These are phyloP conservation scores for Oidiodendron maius DNA, from an alignment of 495 filamentous ascomycete genomes.

Conservation along the genomic window DNA sequence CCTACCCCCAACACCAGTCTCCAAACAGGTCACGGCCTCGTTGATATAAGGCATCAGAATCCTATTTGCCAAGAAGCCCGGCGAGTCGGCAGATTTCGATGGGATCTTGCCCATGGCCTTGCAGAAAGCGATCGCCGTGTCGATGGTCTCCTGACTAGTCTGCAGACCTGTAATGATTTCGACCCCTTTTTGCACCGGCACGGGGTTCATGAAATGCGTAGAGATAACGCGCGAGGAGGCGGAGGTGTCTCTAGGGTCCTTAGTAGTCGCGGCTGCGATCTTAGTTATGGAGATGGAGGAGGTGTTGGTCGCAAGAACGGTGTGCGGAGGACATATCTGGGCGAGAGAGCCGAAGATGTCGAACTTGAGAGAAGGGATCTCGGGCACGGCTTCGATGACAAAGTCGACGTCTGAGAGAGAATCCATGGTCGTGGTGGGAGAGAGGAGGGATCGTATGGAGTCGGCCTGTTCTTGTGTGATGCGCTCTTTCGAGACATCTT, in stretches of 20 bases:
- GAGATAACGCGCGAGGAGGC: constrained; percentile 84
- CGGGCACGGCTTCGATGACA: constrained; percentile 94
- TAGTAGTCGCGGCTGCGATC: constrained; percentile 79
- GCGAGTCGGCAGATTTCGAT: constrained; percentile 78
- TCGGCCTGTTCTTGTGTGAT: constrained; percentile 76
- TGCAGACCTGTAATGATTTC: constrained; percentile 95
- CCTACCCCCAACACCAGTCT: constrained; percentile 80
- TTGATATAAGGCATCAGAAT: constrained; percentile 99
- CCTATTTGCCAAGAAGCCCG: constrained; percentile 92
- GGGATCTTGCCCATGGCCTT: constrained; percentile 89
- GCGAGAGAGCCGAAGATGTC: constrained; percentile 84
- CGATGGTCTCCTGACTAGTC: constrained; percentile 74
- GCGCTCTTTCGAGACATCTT: constrained; percentile 80
- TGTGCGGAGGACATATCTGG: constrained; percentile 74
- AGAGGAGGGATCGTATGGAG: constrained; percentile 59
- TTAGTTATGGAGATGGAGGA: constrained; percentile 95
- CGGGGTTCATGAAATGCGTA: constrained; percentile 99
- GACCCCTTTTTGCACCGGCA: constrained; percentile 93
- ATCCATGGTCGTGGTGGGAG: constrained; percentile 66
- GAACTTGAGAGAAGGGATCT: constrained; percentile 82
- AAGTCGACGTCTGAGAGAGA: constrained; percentile 86
- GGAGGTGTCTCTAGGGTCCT: constrained; percentile 69
- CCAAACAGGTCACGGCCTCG: constrained; percentile 93
- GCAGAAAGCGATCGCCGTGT: constrained; percentile 81
- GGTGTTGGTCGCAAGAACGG: constrained; percentile 95